These are phyloP conservation scores for Rostrohypoxylon terebratum DNA, from an alignment of 495 filamentous ascomycete species.

Conservation along the genomic window DNA sequence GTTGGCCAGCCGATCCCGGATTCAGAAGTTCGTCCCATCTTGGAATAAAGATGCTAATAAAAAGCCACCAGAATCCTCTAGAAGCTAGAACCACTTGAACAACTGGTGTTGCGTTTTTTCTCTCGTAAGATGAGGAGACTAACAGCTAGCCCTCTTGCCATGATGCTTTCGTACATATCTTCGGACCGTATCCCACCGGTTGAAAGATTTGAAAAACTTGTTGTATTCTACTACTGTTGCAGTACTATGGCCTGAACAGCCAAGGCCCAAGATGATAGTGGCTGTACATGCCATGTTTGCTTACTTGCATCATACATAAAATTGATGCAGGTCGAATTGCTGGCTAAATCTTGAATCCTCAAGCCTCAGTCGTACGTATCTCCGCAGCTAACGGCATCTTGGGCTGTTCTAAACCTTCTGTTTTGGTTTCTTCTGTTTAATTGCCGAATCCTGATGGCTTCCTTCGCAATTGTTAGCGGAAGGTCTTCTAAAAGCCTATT, in stretches of 20 bases:
- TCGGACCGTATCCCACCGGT: background rate
- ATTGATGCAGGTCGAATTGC: conserved; percentile 19
- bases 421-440: conserved; percentile 1
- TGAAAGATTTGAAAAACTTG: background rate
- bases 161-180: background rate
- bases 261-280: conserved; percentile 24
- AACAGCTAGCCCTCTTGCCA: background rate
- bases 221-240: background rate
- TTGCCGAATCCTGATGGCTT: background rate
- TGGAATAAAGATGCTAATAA: conserved; percentile 28
- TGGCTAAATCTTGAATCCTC: conserved; percentile 10
- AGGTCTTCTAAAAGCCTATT: background rate
- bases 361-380: background rate
- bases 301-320: conserved; percentile 33
- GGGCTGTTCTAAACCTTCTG: conserved; percentile 7
- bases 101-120: conserved; percentile 14
- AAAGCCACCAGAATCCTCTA: conserved; percentile 15
- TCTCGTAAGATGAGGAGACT: conserved; percentile 9
- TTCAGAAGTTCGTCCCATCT: conserved; percentile 5
- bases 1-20: conserved; percentile 35
- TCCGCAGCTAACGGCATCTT: background rate
- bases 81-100: conserved; percentile 4
- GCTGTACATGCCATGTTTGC: conserved; percentile 15
- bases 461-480: conserved; percentile 5
- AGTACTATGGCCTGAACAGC: conserved; percentile 1